These are phyloP conservation scores for Colletotrichum cuscutae DNA, from an alignment of 2,329 filamentous ascomycete genomes.

Conservation along the genomic window DNA sequence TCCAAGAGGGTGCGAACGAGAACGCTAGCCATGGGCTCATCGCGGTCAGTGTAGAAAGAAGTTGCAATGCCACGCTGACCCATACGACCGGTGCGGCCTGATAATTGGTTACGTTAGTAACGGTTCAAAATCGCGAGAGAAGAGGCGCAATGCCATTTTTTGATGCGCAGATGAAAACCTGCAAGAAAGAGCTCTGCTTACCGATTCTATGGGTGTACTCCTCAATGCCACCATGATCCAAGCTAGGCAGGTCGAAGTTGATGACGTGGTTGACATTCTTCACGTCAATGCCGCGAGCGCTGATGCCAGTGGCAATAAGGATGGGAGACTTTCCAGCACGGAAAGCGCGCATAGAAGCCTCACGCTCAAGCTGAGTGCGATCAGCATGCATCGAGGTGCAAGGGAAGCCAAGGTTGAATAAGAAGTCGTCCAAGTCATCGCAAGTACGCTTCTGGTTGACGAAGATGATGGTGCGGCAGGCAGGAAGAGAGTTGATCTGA, in stretches of 20 bases:
- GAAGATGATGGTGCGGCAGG: slow-evolving; percentile 87
- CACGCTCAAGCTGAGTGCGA: slow-evolving; percentile 89
- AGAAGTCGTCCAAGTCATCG: slow-evolving; percentile 87
- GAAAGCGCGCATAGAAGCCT: slow-evolving; percentile 91
- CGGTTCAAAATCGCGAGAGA: neutral
- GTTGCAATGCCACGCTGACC: slow-evolving; percentile 87
- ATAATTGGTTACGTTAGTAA: neutral
- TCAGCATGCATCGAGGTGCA: slow-evolving; percentile 90
- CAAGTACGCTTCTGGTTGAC: slow-evolving; percentile 83
- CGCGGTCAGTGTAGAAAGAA: slow-evolving; percentile 85
- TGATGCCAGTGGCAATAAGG: slow-evolving; percentile 86
- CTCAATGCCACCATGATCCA: slow-evolving; percentile 83
- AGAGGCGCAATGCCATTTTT: neutral
- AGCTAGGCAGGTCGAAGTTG: slow-evolving; percentile 87
- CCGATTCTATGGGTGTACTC: slow-evolving; percentile 97
- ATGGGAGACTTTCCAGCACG: slow-evolving; percentile 79
- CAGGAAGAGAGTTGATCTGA: slow-evolving; percentile 75
- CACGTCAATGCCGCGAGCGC: slow-evolving; percentile 89
- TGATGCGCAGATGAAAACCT: neutral
- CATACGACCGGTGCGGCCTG: slow-evolving; percentile 92
- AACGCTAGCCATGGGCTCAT: slow-evolving; percentile 77
- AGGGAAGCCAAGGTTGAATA: slow-evolving; percentile 84
- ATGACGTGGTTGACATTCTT: slow-evolving; percentile 89
- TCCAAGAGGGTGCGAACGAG: slow-evolving; percentile 87
- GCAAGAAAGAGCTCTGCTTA: slow-evolving; percentile 51